These are phyloP conservation scores for Leccinum uliginosum DNA, from an alignment of 768 basidiomycete species.

Conservation along the genomic window DNA sequence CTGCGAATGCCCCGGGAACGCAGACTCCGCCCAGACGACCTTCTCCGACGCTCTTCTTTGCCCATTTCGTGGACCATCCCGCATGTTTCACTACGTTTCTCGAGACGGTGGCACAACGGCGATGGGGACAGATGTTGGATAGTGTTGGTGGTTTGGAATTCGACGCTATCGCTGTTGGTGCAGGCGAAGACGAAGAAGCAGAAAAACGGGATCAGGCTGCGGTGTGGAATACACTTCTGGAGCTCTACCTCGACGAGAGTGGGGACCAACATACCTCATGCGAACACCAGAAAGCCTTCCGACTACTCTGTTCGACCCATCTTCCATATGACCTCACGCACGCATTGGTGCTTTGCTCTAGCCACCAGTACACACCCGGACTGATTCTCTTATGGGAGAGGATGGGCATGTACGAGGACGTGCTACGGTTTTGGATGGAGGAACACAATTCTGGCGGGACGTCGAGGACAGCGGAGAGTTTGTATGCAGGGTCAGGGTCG, in stretches of 20 bases:
- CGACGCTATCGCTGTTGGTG: constrained; percentile 6
- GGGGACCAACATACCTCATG: constrained; percentile 15
- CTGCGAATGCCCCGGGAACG: constrained; percentile 11
- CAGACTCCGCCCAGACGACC: constrained; percentile 48
- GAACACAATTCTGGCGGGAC: constrained; percentile 34
- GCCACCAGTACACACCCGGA: constrained; percentile 73
- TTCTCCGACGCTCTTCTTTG: constrained; percentile 84
- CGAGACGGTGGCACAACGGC: constrained; percentile 73
- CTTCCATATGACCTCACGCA: constrained; percentile 86
- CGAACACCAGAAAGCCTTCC: constrained; percentile 58
- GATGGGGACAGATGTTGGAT: constrained; percentile 77
- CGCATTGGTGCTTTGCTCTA: constrained; percentile 93
- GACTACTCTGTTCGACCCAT: constrained; percentile 54
- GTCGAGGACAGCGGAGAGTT: not conserved
- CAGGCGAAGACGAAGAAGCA: constrained; percentile 39
- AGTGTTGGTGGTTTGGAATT: constrained; percentile 17
- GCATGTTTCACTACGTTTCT: constrained; percentile 81
- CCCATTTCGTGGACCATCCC: constrained; percentile 90
- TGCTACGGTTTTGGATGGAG: constrained; percentile 91
- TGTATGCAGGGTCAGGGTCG: constrained; percentile 22
- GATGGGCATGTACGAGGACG: constrained; percentile 94
- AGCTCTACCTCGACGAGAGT: constrained; percentile 72
- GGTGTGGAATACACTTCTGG: constrained; percentile 94
- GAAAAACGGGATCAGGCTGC: constrained; percentile 73
- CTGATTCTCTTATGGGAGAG: constrained; percentile 90